Base-by-base conservation (phyloP, 2,329 filamentous ascomycete genomes). In the Claviceps fusiformis region DNA sequence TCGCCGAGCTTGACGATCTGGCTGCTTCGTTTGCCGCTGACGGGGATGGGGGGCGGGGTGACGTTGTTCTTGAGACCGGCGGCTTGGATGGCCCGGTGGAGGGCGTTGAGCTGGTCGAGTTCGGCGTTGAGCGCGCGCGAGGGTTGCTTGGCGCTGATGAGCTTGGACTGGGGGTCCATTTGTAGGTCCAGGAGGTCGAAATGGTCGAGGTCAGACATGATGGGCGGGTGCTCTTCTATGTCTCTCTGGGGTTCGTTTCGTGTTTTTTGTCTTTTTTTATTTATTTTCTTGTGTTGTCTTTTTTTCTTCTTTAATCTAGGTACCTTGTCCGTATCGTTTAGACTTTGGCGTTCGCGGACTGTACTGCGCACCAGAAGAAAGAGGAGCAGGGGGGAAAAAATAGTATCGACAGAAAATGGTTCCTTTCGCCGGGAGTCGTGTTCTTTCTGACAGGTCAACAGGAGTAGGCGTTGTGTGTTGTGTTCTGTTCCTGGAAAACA, bases 1-100 rank as follows among this genome's bases (percentile, higher is more conserved):
- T 97, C 93, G 68, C 90, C 88, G 61, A 97, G 83, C 74, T 97
- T 97, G 71, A 78, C 82, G 71, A 98, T 87, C 67, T 91, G 83
- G 41, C 88, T 89, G 61, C 81, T 85, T 65, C 92, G 89, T 74
- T 96, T 95, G 53, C 89, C 91, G 76, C 95, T 95, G 59, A 96
- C 85, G 57, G 91, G 91, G 46, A 95, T 79, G 0, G 93, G 93
- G 0, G 92, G 87, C 5, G 91, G 90, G 0, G 92, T 92, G 24
- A 89, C 75, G 50, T 73, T 77, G 57, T 81, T 78, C 6, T 85
- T 81, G 35, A 74, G 70, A 48, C 81, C 77, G 62, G 70, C 69
- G 55, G 71, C 71, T 62, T 93, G 75, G 58, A 97, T 80, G 47
- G 79, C 70, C 62, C 83, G 82, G 81, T 95, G 88, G 52, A 96